Base-by-base conservation (phyloP, 208 protist genomes). In the Angomonas ambiguus region DNA sequence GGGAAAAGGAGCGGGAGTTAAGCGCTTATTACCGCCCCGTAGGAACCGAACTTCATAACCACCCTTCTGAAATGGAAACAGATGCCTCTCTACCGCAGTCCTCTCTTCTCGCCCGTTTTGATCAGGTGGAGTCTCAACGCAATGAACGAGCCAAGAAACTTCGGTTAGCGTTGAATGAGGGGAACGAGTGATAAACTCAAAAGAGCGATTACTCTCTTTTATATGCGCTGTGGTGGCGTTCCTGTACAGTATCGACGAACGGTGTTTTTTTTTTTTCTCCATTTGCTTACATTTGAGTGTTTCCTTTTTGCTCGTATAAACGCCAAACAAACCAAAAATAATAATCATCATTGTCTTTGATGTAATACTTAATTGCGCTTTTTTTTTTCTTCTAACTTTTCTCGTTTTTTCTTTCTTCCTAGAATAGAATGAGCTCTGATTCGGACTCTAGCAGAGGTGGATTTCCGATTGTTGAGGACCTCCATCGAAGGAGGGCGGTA, bases 1-100 rank as follows among this genome's bases (percentile, higher is more conserved):
- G 80, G 2, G 84, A 91, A 45, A 82, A 83, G 53, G 80, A 91
- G 64, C 72, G 78, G 25, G 75, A 82, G 58, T 30, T 59, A 18
- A n/a, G n/a, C n/a, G n/a, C n/a, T n/a, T n/a, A n/a, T n/a, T n/a
- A n/a, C n/a, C n/a, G n/a, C n/a, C n/a, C n/a, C n/a, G n/a, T n/a
- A n/a, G 38, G 11, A 45, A 16, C 16, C 38, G 11, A 45, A 16
- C 38, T n/a, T 16, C 11, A 45, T 16, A 8, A 8, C 38, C 11
- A 45, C 38, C 11, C 11, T n/a, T 57, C 76, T 61, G 72, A 62
- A n/a, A 59, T 65, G 11, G 34, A 58, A 58, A 58, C 45, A 28
- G 30, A n/a, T n/a, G 8, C 38, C 16, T 45, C 16, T 45, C 38
- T 45, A 16, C 38, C 8, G 38, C 38, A 45, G 38, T 62, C 71